These are phyloP conservation scores for Populus davidiana DNA, from an alignment of 345 rosid genomes.

Conservation along the genomic window DNA sequence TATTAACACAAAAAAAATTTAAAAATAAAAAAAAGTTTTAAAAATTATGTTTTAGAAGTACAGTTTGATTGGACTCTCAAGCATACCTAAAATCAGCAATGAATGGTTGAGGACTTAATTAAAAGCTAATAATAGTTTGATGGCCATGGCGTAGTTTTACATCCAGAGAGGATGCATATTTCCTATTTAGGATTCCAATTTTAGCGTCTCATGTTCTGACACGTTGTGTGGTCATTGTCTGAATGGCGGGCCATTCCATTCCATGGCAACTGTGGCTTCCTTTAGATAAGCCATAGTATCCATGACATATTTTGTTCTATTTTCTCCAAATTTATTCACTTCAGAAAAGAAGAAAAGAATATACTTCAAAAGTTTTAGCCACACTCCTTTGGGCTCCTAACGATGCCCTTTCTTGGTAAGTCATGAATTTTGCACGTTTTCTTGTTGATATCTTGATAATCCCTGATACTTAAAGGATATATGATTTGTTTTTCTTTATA, in stretches of 20 bases:
- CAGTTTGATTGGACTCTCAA: too few relatives aligned
- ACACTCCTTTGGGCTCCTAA: not conserved
- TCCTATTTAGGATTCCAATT: not conserved
- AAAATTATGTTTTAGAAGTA: too few relatives aligned
- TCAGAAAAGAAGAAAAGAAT: not conserved
- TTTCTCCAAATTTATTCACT: not conserved
- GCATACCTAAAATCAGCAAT: too few relatives aligned
- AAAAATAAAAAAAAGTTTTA: too few relatives aligned
- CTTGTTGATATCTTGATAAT: not conserved
- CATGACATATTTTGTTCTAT: not conserved
- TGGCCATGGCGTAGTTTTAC: not conserved
- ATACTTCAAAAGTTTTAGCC: not conserved
- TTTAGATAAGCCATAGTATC: not conserved
- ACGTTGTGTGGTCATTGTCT: not conserved
- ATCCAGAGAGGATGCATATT: not conserved
- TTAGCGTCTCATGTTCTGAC: not conserved
- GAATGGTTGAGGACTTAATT: not conserved
- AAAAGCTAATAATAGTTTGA: not conserved
- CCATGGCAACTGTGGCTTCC: not conserved
- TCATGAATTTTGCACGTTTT: not conserved
- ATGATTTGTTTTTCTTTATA: not conserved
- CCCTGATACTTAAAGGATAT: not conserved
- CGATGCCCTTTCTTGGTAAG: constrained; percentile 23
- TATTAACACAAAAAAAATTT: too few relatives aligned
- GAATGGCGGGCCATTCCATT: not conserved